Conservation (phyloP, 495 filamentous ascomycete species). For the Lepraria neglecta region DNA sequence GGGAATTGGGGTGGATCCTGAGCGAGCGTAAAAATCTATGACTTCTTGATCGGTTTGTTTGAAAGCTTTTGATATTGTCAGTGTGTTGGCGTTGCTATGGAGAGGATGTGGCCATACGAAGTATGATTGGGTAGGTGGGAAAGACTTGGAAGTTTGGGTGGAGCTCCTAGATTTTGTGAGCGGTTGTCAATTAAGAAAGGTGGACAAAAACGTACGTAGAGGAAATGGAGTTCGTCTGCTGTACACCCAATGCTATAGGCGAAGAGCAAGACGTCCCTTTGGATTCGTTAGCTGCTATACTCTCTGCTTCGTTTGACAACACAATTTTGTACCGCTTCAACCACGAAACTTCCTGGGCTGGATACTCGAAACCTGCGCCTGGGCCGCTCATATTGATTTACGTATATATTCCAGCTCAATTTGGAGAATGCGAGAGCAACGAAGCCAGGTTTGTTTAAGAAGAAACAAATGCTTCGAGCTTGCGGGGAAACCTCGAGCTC, state of each 20-base stretch:
- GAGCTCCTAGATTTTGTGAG: constrained; percentile 55
- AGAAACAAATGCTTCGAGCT: background rate
- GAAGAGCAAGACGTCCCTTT: constrained; percentile 68
- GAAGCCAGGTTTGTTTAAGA: background rate
- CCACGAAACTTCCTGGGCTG: constrained; percentile 67
- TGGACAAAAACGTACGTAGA: constrained; percentile 56
- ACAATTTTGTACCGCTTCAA: constrained; percentile 51
- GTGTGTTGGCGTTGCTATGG: background rate
- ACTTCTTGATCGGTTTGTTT: constrained; percentile 73
- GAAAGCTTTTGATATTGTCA: constrained; percentile 51
- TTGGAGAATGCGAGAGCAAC: too few relatives aligned
- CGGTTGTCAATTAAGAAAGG: constrained; percentile 13
- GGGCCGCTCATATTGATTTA: constrained; percentile 45
- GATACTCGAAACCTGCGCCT: constrained; percentile 75
- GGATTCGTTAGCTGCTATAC: constrained; percentile 2
- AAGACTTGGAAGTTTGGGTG: constrained; percentile 79
- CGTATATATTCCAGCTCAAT: background rate
- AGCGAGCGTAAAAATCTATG: constrained; percentile 73
- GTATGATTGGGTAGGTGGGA: constrained; percentile 78
- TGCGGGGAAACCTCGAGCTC: background rate
- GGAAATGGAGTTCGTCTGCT: constrained; percentile 81
- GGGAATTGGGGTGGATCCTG: constrained; percentile 56
- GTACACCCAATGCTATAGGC: constrained; percentile 80
- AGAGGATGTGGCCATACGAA: constrained; percentile 47
- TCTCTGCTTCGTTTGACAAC: background rate